These are phyloP conservation scores for Alternaria longipes DNA, from an alignment of 2,329 filamentous ascomycete species.

Conservation along the genomic window DNA sequence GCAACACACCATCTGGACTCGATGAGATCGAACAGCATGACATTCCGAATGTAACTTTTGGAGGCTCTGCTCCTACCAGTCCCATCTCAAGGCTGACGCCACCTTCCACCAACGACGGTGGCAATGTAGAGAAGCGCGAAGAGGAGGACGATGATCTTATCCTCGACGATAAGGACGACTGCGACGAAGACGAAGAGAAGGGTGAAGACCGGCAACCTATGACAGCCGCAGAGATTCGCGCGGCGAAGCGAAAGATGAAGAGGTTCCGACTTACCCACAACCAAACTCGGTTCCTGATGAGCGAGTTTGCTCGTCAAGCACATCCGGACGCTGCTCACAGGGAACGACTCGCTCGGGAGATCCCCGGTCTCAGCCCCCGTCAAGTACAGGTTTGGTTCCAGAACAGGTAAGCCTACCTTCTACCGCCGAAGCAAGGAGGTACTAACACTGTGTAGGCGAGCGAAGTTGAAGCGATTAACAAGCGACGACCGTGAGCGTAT, in stretches of 20 bases:
- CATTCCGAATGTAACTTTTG: constrained; percentile 50
- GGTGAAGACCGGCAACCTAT: constrained; percentile 51
- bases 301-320: constrained; percentile 92
- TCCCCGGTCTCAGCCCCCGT: constrained; percentile 87
- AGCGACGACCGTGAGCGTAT: constrained; percentile 69
- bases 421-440: background rate
- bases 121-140: constrained; percentile 51
- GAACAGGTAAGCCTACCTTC: constrained; percentile 75
- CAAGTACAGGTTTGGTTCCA: constrained; percentile 99
- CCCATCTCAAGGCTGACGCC: constrained; percentile 58
- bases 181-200: constrained; percentile 38
- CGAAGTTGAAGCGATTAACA: constrained; percentile 69
- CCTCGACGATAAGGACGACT: constrained; percentile 53
- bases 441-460: constrained; percentile 57
- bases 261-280: constrained; percentile 90
- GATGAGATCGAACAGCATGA: constrained; percentile 49
- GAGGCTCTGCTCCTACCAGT: constrained; percentile 57
- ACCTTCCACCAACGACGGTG: constrained; percentile 51
- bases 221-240: constrained; percentile 59
- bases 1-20: constrained; percentile 43
- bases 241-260: constrained; percentile 70
- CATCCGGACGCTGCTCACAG: constrained; percentile 92
- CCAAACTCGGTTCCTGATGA: constrained; percentile 97
- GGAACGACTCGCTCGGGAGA: constrained; percentile 86
- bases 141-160: constrained; percentile 50